Evolutionary conservation across 2,329 filamentous ascomycete genomes (phyloP).

Genomic region (Coniochaeta sp.): DNA sequence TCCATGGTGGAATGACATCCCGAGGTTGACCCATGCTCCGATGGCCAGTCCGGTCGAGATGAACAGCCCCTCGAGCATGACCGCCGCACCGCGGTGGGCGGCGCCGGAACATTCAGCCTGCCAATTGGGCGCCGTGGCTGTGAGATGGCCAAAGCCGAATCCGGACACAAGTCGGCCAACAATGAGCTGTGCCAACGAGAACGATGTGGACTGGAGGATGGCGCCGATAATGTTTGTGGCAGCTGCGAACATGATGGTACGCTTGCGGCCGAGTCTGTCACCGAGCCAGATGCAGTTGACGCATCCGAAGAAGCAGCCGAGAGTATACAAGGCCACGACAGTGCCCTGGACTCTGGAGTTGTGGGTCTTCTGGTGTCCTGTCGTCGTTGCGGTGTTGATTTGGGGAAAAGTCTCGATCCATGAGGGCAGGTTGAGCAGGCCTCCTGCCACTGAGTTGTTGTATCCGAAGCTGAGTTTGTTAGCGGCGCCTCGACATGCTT

Average conservation of each 20-base stretch:
- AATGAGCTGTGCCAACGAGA: slow-evolving; percentile 39
- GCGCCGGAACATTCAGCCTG: slow-evolving; percentile 16
- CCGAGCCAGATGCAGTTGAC: neutral
- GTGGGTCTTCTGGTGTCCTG: slow-evolving; percentile 30
- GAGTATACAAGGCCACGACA: slow-evolving; percentile 7
- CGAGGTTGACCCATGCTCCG: slow-evolving; percentile 12
- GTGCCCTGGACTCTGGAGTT: slow-evolving; percentile 24
- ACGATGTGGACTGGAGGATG: slow-evolving; percentile 38
- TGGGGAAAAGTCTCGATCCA: slow-evolving; percentile 33
- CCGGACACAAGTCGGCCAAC: slow-evolving; percentile 45
- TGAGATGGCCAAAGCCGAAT: slow-evolving; percentile 35
- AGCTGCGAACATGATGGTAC: slow-evolving; percentile 40
- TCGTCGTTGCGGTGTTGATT: slow-evolving; percentile 18
- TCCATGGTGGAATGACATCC: slow-evolving; percentile 10
- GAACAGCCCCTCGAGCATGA: slow-evolving; percentile 13
- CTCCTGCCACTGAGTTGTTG: slow-evolving; percentile 43
- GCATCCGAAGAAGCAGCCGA: slow-evolving; percentile 13
- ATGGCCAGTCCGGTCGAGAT: neutral
- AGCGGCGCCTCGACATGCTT: neutral
- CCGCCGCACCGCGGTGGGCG: slow-evolving; percentile 14
- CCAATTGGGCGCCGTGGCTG: slow-evolving; percentile 34
- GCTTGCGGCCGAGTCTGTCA: slow-evolving; percentile 36
- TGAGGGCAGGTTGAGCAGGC: slow-evolving; percentile 27
- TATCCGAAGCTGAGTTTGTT: slow-evolving; percentile 32
- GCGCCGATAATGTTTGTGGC: slow-evolving; percentile 42